Evolutionary conservation across 2,329 filamentous ascomycete species (phyloP), one percentile per base, ranked within the genome.

Genomic region (Phialophora chinensis): DNA sequence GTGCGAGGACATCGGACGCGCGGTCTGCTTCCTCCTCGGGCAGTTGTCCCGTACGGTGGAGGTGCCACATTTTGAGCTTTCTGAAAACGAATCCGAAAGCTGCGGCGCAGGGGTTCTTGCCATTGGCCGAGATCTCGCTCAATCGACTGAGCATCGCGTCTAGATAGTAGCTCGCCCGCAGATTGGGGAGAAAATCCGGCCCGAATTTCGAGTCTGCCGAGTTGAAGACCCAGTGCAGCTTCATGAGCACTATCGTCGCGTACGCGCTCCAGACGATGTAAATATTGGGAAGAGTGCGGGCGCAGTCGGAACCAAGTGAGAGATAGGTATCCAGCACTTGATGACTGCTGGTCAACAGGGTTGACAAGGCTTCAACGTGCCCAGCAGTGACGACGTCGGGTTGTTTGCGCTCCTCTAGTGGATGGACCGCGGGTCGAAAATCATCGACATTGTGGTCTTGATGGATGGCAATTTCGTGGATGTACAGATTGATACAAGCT

Each of bases 381-480:
- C 86, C 85, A 0, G 85, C 79, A 1, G 85, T 86, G 6, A 79
- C 72, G 6, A 78, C 71, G 12, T 74, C 72, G 17, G 64, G 61
- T 5, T 17, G 53, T 63, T 63, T 60, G 31, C 49, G 60, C 35
- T 52, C 47, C 49, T 61, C 59, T 4, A n/a, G 47, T 31, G n/a
- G 79, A 57, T 74, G 77, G 70, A 66, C 31, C 42, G 57, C 65
- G 1, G 72, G 65, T 65, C 73, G 75, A 72, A 85, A 83, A 27
- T 87, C 83, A 6, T 86, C 82, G 1, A 82, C 80, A n/a, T 80
- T 81, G 69, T 86, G 84, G 60, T 91, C 88, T 4, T 84, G 81
- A 69, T 91, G 88, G 65, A 93, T 84, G 1, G 86, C 87, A 59
- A 91, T 86, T 76, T 93, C 91, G 75, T 93, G 89, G 79, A 92